A percentile compares a stretch with the other conserved stretches of the same genome.
Evolutionary conservation across 2,329 filamentous ascomycete species (phyloP).

Genomic region (Tricladium varicosporioides): DNA sequence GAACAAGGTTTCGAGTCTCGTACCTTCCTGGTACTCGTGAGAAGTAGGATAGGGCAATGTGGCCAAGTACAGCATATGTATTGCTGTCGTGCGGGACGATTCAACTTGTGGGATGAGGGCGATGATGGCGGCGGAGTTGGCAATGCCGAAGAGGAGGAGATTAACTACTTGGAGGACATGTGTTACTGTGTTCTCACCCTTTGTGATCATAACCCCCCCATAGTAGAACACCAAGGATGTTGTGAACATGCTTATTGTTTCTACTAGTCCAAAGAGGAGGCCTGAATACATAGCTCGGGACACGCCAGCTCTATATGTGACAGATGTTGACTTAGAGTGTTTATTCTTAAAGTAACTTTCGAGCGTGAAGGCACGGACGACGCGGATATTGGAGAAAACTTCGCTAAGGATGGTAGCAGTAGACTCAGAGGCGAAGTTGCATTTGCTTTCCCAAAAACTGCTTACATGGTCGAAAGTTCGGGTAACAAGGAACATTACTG

Average conservation of each 20-base stretch:
- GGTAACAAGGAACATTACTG: slow-evolving; percentile 65
- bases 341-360: slow-evolving; percentile 69
- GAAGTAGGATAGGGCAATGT: slow-evolving; percentile 46
- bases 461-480: slow-evolving; percentile 64
- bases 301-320: slow-evolving; percentile 59
- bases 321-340: slow-evolving; percentile 50
- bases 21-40: slow-evolving; percentile 41
- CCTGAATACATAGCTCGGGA: slow-evolving; percentile 67
- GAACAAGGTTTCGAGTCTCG: slow-evolving; percentile 44
- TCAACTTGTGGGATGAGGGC: slow-evolving; percentile 78
- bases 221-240: slow-evolving; percentile 84
- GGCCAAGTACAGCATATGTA: slow-evolving; percentile 68
- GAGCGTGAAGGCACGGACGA: slow-evolving; percentile 72
- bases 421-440: slow-evolving; percentile 60
- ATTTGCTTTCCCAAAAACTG: slow-evolving; percentile 68
- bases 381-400: slow-evolving; percentile 74
- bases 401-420: slow-evolving; percentile 68
- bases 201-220: slow-evolving; percentile 62
- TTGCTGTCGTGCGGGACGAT: slow-evolving; percentile 69
- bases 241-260: slow-evolving; percentile 68
- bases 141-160: slow-evolving; percentile 79
- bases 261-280: slow-evolving; percentile 73
- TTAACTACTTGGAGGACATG: slow-evolving; percentile 74
- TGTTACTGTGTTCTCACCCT: slow-evolving; percentile 48
- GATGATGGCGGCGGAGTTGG: slow-evolving; percentile 67